Conservation (phyloP, 108 stramenopile species). For the Pelagomonas calceolata region DNA sequence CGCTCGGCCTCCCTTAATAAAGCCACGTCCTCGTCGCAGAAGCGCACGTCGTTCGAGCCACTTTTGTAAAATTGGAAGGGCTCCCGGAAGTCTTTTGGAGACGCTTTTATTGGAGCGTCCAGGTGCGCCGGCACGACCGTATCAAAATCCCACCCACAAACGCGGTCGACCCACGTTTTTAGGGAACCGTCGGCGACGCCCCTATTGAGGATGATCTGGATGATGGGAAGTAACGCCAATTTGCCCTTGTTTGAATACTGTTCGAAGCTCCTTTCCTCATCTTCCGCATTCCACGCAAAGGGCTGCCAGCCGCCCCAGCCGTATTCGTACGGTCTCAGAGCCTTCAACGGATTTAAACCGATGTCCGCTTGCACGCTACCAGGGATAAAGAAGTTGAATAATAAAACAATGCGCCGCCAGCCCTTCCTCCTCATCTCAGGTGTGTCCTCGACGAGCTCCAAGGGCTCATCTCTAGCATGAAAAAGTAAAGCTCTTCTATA, state of each 20-base stretch:
- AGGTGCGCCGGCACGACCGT: conserved; percentile 46
- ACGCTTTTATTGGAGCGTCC: conserved; percentile 31
- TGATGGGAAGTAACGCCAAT: conserved; percentile 36
- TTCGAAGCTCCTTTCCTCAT: conserved; percentile 17
- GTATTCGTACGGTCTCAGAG: conserved; percentile 11
- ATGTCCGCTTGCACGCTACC: conserved; percentile 19
- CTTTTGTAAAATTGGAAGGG: conserved; percentile 33
- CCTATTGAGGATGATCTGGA: conserved; percentile 43
- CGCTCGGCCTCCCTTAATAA: conserved; percentile 30
- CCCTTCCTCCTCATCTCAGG: conserved; percentile 45
- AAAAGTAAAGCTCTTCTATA: conserved; percentile 40
- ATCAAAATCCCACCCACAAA: conserved; percentile 36
- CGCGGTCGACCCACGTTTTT: conserved; percentile 32
- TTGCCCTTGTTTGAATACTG: conserved; percentile 20
- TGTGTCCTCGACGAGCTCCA: conserved; percentile 36
- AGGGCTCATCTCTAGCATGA: conserved; percentile 38
- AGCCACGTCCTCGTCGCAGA: conserved; percentile 35
- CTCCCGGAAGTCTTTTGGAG: conserved; percentile 32
- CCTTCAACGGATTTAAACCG: conserved; percentile 14
- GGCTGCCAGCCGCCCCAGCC: conserved; percentile 39
- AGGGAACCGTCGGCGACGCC: conserved; percentile 14
- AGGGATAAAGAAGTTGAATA: conserved; percentile 49
- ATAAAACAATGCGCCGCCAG: conserved; percentile 42
- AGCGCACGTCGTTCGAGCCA: conserved; percentile 14
- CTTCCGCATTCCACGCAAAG: conserved; percentile 22